These are phyloP conservation scores for Gossypium aridum DNA, from an alignment of 441 rosid genomes.

Conservation along the genomic window DNA sequence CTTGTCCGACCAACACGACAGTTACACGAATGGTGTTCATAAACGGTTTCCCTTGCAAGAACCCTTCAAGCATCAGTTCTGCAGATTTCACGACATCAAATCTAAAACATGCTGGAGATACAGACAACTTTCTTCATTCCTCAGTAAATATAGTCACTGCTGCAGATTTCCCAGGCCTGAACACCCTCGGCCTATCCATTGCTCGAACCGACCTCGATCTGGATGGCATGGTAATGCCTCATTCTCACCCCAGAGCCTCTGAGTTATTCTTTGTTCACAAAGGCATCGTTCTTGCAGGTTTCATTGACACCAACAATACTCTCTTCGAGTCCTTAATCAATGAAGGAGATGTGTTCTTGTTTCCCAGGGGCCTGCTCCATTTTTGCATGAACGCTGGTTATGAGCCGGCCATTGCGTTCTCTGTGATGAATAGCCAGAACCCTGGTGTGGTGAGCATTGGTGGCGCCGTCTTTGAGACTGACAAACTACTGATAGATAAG, in stretches of 20 bases:
- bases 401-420: constrained; percentile 39
- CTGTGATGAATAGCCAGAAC: constrained; percentile 74
- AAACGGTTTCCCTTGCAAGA: constrained; percentile 83
- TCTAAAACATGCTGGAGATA: constrained; percentile 46
- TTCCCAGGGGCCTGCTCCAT: constrained; percentile 69
- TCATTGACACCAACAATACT: constrained; percentile 43
- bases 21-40: constrained; percentile 38
- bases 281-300: constrained; percentile 67
- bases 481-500: constrained; percentile 17
- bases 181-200: constrained; percentile 71
- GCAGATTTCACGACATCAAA: constrained; percentile 64
- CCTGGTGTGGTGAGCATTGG: constrained; percentile 53
- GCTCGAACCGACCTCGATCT: constrained; percentile 61
- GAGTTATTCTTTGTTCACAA: constrained; percentile 50
- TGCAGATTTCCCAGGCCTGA: constrained; percentile 65
- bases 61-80: constrained; percentile 33
- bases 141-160: constrained; percentile 47
- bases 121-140: constrained; percentile 47
- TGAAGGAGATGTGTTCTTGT: constrained; percentile 62
- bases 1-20: constrained; percentile 49
- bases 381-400: constrained; percentile 54
- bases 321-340: constrained; percentile 38
- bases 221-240: constrained; percentile 50
- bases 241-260: constrained; percentile 75
- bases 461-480: constrained; percentile 32